Base-by-base conservation (phyloP, 2,329 filamentous ascomycete genomes). In the Claviceps fusiformis region DNA sequence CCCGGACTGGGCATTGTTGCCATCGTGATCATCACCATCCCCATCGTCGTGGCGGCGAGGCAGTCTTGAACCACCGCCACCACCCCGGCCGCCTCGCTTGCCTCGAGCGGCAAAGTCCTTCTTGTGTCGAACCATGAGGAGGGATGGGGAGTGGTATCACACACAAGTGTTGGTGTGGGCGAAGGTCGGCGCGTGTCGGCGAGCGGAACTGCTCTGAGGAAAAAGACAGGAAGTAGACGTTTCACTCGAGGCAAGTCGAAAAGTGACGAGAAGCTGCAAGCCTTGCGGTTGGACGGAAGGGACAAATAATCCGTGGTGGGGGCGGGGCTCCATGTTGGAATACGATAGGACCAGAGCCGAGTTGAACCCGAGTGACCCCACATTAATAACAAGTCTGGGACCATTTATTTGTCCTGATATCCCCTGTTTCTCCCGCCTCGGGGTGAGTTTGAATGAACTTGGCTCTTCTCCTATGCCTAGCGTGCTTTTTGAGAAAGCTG, bases 121-220 rank as follows among this genome's bases (percentile, higher is more conserved):
- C 74, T 96, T 97, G 73, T 96, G 92, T 58, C 92, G 89, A 54
- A 96, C 90, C 91, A 95, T 96, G 15, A 86, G 96, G 91, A 91
- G 96, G 9, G 81, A 24, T 24, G 24, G 24, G 24, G 24, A 24
- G 24, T 24, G 24, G 24, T 24, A 24, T 24, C 24, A 24, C 24
- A 24, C 24, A 24, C 24, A 24, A 24, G 24, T 11, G 29, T 33
- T 4, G 8, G 15, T 9, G 13, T 17, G 33, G 7, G 24, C 5
- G 24, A 19, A 6, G 31, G 31, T 24, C 24, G 24, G 24, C 24
- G 24, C 24, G 33, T 35, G 33, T 35, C 7, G 33, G 33, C 33
- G 33, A 10, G 33, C 33, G 9, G 33, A 10, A 5, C 33, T 35
- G 33, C 33, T 46, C 10, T 24, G 24, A 24, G 10, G 5, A 19